phyloP scores from a whole-genome alignment of 1,284 basidiomycete species.

The Sporisorium iseilematis-ciliati region DNA sequence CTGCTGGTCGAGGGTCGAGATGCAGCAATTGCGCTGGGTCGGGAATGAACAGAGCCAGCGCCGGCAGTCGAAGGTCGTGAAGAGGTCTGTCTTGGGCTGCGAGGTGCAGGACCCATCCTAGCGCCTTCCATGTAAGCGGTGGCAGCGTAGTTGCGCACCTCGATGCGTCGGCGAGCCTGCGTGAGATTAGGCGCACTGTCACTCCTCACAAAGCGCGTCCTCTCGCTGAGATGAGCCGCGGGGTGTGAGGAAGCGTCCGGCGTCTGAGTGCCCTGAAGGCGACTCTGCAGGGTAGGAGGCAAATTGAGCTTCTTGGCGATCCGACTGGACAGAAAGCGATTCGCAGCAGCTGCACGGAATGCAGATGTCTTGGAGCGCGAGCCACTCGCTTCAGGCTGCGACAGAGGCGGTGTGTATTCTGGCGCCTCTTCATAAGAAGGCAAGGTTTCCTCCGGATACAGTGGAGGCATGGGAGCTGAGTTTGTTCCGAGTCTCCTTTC shows the following conservation, averaged over 20 bases:
- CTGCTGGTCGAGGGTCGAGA: constrained; percentile 24
- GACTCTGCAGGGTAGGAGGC: constrained; percentile 31
- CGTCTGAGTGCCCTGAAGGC: constrained; percentile 37
- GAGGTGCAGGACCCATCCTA: constrained; percentile 43
- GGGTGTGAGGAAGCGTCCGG: constrained; percentile 9
- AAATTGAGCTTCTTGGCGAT: constrained; percentile 48
- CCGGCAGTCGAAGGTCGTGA: constrained; percentile 34
- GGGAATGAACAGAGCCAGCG: neutral
- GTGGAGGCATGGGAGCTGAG: constrained; percentile 30
- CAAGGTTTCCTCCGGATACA: constrained; percentile 34
- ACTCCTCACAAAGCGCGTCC: constrained; percentile 29
- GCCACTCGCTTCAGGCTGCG: constrained; percentile 16
- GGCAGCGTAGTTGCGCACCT: constrained; percentile 36
- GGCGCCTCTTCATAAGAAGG: constrained; percentile 47
- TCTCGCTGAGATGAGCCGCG: neutral
- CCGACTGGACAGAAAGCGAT: constrained; percentile 43
- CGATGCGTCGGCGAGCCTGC: constrained; percentile 25
- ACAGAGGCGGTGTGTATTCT: constrained; percentile 37
- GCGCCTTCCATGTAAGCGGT: constrained; percentile 41
- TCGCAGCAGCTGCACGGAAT: constrained; percentile 43
- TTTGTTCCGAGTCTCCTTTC: constrained; percentile 7
- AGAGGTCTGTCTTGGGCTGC: constrained; percentile 2
- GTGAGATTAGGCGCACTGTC: constrained; percentile 42
- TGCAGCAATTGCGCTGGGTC: neutral
- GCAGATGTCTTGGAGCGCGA: constrained; percentile 31